A percentile compares a stretch with the other conserved stretches of the same genome.
These are phyloP conservation scores for Nicotiana knightiana DNA, from an alignment of 257 asterid species.

Conservation along the genomic window DNA sequence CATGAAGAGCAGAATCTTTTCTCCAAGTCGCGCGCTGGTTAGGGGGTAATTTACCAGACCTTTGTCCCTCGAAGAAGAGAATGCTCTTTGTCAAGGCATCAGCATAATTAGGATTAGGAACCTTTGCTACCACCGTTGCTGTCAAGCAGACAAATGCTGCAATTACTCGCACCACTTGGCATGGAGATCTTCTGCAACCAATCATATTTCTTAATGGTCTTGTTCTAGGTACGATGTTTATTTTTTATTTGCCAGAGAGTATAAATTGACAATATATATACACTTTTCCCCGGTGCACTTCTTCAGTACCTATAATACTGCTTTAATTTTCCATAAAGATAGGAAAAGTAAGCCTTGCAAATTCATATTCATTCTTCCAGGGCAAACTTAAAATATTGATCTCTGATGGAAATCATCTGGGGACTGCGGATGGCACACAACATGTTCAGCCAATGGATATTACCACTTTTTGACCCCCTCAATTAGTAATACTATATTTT, in stretches of 20 bases:
- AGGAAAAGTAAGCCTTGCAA: neutral
- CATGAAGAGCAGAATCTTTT: conserved; percentile 55
- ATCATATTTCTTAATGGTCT: neutral
- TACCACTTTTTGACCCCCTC: too few species aligned
- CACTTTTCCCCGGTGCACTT: neutral
- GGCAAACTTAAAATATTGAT: neutral
- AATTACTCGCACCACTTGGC: neutral
- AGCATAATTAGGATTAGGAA: conserved; percentile 27
- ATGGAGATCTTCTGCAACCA: neutral
- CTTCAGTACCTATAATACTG: neutral
- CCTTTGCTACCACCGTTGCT: neutral
- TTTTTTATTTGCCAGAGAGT: neutral
- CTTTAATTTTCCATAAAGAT: neutral
- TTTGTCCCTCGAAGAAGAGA: conserved; percentile 80
- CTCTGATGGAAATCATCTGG: neutral
- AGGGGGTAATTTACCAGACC: conserved; percentile 63
- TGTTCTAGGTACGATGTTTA: neutral
- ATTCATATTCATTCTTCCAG: neutral
- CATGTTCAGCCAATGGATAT: too few species aligned
- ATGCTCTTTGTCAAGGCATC: conserved; percentile 77
- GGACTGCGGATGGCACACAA: neutral
- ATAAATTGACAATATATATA: neutral
- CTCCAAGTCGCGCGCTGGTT: conserved; percentile 53
- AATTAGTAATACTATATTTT: too few species aligned
- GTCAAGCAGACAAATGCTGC: neutral